phyloP scores from a whole-genome alignment of 163 green algal species.

The Scenedesmus sp. region DNA sequence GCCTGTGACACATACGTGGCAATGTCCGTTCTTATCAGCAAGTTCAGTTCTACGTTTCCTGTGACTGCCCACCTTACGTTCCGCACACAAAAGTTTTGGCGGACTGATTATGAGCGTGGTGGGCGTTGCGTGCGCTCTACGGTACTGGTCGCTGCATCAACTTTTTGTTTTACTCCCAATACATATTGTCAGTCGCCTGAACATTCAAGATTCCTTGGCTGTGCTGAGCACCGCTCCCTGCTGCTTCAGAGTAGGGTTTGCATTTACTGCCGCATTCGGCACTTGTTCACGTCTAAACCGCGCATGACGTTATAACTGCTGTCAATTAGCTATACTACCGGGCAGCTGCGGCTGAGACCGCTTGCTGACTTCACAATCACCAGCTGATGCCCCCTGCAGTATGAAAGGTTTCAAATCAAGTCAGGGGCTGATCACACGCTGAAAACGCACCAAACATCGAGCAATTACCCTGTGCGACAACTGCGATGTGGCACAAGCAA shows the following conservation, averaged over 20 bases:
- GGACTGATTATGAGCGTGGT: neutral
- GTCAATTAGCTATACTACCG: too few relatives aligned
- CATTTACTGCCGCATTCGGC: neutral
- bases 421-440: too few relatives aligned
- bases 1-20: neutral
- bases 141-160: neutral
- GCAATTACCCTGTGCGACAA: too few relatives aligned
- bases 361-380: too few relatives aligned
- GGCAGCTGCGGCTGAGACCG: too few relatives aligned
- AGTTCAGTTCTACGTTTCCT: neutral
- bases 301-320: too few relatives aligned
- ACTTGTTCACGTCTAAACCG: too few relatives aligned
- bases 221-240: neutral
- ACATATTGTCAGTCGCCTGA: neutral
- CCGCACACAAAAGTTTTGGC: neutral
- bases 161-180: neutral
- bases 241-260: neutral
- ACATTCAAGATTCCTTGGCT: neutral
- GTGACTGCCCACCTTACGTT: neutral
- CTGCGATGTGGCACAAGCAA: too few relatives aligned
- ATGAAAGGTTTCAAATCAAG: too few relatives aligned
- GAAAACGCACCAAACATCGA: too few relatives aligned
- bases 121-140: neutral
- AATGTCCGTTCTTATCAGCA: neutral
- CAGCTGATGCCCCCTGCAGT: too few relatives aligned